Evolutionary conservation across 2,329 filamentous ascomycete genomes (phyloP), one percentile per base, ranked within the genome.

Genomic region (Orbilia javanica): DNA sequence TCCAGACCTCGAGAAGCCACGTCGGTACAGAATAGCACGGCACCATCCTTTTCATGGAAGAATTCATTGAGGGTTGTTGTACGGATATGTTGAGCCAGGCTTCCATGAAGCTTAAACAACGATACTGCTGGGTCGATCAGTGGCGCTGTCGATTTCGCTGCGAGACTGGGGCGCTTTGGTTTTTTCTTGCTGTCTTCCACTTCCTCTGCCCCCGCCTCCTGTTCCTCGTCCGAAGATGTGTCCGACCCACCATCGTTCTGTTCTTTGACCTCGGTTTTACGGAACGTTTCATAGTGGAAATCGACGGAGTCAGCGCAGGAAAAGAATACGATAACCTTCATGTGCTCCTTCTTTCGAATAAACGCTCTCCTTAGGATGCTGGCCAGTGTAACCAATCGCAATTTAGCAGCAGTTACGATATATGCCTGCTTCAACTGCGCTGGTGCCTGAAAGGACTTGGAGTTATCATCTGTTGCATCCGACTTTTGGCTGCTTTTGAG

Each of bases 261-360:
- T 13, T 57, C 64, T 13, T 55, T 27, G 31, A 27, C 34, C 18
- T 25, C 36, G 7, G 29, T 11, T 18, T 48, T 29, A 7, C 60
- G 91, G 72, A 99, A 89, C 2, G 97, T 86, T 78, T 96, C 92
- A 83, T 94, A 98, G 84, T 98, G 95, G 82, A 97, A 99, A 83
- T 99, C 94, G 75, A 98, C 96, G 0, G 93, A 96, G 83, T 99
- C 96, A 20, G 96, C 94, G 82, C 96, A 99, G 10, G 95, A 97
- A 60, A 99, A 92, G 85, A 99, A 99, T 39, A 99, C 88, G 78
- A 99, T 97, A 22, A 92, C 93, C 84, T 99, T 98, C 93, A 97
- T 97, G 18, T 97, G 92, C 0, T 93, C 93, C 0, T 94, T 95
- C 84, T 92, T 93, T 18, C 94, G 89, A 72, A 93, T 91, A 84